A percentile compares a stretch with the other conserved stretches of the same genome.
These are phyloP conservation scores for Melanomma pulvis-pyrius DNA, from an alignment of 495 filamentous ascomycete species.

Conservation along the genomic window DNA sequence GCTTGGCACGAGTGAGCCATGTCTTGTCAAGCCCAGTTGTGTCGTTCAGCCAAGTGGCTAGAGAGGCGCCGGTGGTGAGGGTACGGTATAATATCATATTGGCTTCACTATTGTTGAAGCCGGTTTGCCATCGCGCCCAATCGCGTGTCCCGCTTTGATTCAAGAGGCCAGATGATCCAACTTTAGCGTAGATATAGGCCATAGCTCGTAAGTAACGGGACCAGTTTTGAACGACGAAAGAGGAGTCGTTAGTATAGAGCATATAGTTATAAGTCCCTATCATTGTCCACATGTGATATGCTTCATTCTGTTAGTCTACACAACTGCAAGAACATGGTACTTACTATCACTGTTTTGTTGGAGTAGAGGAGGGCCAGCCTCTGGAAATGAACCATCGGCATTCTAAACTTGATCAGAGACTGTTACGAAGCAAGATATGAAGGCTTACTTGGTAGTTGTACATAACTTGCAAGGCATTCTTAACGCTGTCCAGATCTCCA, in stretches of 20 bases:
- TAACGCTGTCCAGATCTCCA: conserved; percentile 63
- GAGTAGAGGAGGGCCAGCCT: conserved; percentile 62
- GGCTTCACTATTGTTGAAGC: conserved; percentile 57
- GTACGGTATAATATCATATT: conserved; percentile 62
- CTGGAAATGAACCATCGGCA: conserved; percentile 46
- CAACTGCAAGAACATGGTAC: not conserved
- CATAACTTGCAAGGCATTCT: conserved; percentile 64
- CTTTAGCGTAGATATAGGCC: conserved; percentile 57
- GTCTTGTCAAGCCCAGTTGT: conserved; percentile 48
- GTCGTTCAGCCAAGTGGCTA: conserved; percentile 57
- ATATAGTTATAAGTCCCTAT: conserved; percentile 66
- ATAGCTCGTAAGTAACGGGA: conserved; percentile 56
- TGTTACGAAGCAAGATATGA: not conserved
- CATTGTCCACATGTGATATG: conserved; percentile 67
- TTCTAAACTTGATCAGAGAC: conserved; percentile 21
- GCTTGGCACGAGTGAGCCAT: conserved; percentile 49
- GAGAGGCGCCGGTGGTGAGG: conserved; percentile 52
- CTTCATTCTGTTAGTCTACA: conserved; percentile 7
- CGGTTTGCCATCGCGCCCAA: conserved; percentile 61
- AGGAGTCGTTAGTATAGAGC: conserved; percentile 59
- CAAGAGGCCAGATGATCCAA: conserved; percentile 56
- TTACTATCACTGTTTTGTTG: conserved; percentile 57
- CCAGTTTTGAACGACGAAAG: conserved; percentile 57
- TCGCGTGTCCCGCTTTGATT: conserved; percentile 60
- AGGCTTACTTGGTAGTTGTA: conserved; percentile 58